phyloP scores from a whole-genome alignment of 2,329 filamentous ascomycete species.

The Fusarium subglutinans region DNA sequence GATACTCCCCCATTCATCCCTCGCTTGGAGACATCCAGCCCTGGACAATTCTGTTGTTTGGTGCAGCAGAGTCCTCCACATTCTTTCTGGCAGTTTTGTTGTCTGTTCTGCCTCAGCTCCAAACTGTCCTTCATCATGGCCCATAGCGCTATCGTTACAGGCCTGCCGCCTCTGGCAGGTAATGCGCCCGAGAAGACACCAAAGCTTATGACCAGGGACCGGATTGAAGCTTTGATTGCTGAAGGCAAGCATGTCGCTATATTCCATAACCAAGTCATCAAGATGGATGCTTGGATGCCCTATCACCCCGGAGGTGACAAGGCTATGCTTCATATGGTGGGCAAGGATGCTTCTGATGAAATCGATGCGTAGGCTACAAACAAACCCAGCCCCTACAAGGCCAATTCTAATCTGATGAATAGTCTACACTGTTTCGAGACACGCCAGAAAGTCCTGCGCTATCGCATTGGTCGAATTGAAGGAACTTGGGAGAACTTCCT shows the following conservation, averaged over 20 bases:
- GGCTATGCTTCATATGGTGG: slow-evolving; percentile 92
- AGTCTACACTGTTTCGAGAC: slow-evolving; percentile 87
- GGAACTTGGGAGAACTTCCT: slow-evolving; percentile 87
- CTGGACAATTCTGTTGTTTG: background rate
- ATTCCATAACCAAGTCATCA: slow-evolving; percentile 81
- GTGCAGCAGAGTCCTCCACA: background rate
- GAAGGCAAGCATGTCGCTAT: slow-evolving; percentile 83
- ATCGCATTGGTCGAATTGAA: slow-evolving; percentile 83
- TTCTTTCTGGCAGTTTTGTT: slow-evolving; percentile 1
- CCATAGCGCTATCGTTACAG: slow-evolving; percentile 30
- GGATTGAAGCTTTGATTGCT: slow-evolving; percentile 79
- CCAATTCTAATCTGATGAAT: slow-evolving; percentile 17
- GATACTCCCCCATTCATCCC: background rate
- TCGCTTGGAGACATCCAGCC: background rate
- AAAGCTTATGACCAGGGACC: slow-evolving; percentile 51
- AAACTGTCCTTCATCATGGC: slow-evolving; percentile 5
- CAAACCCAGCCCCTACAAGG: background rate
- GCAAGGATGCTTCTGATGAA: slow-evolving; percentile 93
- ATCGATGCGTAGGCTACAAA: slow-evolving; percentile 76
- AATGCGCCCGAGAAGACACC: slow-evolving; percentile 41
- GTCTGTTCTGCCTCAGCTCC: background rate
- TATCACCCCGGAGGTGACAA: slow-evolving; percentile 95
- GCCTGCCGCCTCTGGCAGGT: slow-evolving; percentile 27
- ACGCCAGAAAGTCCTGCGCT: slow-evolving; percentile 78
- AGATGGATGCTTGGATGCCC: slow-evolving; percentile 86